These are phyloP conservation scores for Suillus discolor DNA, from an alignment of 768 basidiomycete species.

Conservation along the genomic window DNA sequence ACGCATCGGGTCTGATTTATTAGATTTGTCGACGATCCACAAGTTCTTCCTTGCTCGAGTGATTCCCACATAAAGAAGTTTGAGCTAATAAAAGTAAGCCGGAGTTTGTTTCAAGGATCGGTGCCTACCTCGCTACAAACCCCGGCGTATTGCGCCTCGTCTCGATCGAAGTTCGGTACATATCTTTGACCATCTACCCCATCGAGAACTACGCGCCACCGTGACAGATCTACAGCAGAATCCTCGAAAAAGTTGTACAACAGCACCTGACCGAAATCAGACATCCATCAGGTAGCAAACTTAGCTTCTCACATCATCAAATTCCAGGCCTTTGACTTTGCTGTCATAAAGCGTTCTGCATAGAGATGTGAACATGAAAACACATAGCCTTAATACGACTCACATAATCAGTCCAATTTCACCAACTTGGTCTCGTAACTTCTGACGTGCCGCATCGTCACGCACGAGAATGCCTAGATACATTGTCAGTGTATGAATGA, in stretches of 20 bases:
- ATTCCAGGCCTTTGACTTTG: conserved; percentile 33
- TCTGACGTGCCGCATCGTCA: conserved; percentile 51
- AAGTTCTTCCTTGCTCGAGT: conserved; percentile 69
- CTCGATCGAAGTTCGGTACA: conserved; percentile 47
- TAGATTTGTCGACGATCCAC: conserved; percentile 70
- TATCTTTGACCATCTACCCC: conserved; percentile 29
- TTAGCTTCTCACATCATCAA: conserved; percentile 18
- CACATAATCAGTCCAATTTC: conserved; percentile 62
- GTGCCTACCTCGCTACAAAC: conserved; percentile 57
- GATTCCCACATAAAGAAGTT: conserved; percentile 69
- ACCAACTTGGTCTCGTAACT: conserved; percentile 54
- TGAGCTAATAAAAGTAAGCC: conserved; percentile 44
- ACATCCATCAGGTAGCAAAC: neutral
- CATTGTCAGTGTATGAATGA: neutral
- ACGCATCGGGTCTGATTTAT: conserved; percentile 56
- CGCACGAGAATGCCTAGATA: conserved; percentile 68
- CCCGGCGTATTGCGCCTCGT: conserved; percentile 50
- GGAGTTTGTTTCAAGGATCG: neutral
- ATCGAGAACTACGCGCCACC: conserved; percentile 64
- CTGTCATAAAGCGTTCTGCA: conserved; percentile 36
- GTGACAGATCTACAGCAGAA: conserved; percentile 49
- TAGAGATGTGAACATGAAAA: neutral
- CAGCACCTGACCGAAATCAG: conserved; percentile 50
- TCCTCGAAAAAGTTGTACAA: conserved; percentile 77
- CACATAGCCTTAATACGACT: conserved; percentile 19